phyloP scores from a whole-genome alignment of 768 basidiomycete species.

The Suillus discolor region DNA sequence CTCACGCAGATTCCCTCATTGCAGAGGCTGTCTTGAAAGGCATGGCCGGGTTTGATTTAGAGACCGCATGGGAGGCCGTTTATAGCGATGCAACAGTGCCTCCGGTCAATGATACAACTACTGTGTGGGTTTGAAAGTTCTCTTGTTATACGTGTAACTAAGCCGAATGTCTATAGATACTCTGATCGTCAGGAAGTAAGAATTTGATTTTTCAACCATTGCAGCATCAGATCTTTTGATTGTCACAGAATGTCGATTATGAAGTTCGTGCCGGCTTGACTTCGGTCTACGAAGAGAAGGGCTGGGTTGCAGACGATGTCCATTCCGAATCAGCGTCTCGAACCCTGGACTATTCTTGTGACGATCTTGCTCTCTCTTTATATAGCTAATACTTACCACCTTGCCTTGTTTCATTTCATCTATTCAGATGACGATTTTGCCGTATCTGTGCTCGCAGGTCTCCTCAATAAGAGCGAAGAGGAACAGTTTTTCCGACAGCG shows the following conservation, averaged over 20 bases:
- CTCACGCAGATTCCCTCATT: conserved; percentile 78
- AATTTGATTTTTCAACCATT: conserved; percentile 7
- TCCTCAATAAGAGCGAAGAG: conserved; percentile 52
- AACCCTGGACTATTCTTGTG: conserved; percentile 80
- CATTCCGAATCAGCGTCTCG: conserved; percentile 81
- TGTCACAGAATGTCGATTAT: conserved; percentile 63
- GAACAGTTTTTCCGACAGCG: conserved; percentile 57
- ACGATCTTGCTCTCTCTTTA: conserved; percentile 22
- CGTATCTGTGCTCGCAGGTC: conserved; percentile 59
- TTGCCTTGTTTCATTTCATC: background rate
- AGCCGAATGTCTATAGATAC: conserved; percentile 44
- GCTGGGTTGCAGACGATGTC: conserved; percentile 79
- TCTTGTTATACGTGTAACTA: background rate
- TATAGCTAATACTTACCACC: background rate
- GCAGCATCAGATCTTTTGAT: background rate
- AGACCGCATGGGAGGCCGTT: conserved; percentile 72
- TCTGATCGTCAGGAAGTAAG: conserved; percentile 71
- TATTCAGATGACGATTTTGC: conserved; percentile 76
- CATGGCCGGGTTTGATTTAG: conserved; percentile 60
- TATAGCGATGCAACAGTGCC: conserved; percentile 72
- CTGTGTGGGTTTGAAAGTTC: conserved; percentile 40
- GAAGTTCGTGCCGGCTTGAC: conserved; percentile 82
- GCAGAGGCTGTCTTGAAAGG: conserved; percentile 74
- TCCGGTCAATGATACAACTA: conserved; percentile 55
- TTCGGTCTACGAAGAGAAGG: conserved; percentile 63